Evolutionary conservation across 2,329 filamentous ascomycete genomes (phyloP), one percentile per base, ranked within the genome.

Genomic region (Emergomyces pasteurianus): DNA sequence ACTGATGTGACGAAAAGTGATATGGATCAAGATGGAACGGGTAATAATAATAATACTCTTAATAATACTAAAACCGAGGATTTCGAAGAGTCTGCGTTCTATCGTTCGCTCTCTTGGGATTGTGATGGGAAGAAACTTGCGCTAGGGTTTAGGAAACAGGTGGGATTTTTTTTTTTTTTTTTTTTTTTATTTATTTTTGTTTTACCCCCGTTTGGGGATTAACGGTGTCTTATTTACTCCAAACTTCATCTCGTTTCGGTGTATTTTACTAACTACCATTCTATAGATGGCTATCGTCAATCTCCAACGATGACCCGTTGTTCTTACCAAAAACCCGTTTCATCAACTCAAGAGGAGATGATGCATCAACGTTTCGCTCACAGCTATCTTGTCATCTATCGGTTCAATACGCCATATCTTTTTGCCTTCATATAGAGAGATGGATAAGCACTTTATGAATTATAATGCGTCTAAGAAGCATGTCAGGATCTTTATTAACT

Each of bases 81-180:
- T n/a, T 66, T 75, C 21, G 74, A 76, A 14, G 66, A 67, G 16
- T 60, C 66, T 10, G 62, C 69, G 21, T 68, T 69, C 10, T 72
- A 77, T 63, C 72, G 77, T 54, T 72, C 74, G 34, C 69, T 83
- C 58, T 75, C 74, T 36, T 83, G 81, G 81, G 80, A 81, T 67
- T 73, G 73, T 14, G 78, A 82, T 67, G 79, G 80, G n/a, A 79
- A 79, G 66, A 80, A 76, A 65, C 71, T 83, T 61, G 78, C 77
- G 1, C 79, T 80, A 66, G 78, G 77, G 31, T 74, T 79, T 61
- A 76, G 75, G 36, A 76, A 74, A 63, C 76, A 80, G 75, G 79
- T 81, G 71, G 47, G 72, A 56, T 60, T 16, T 12, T 21, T 58
- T 60, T 16, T 12, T 21, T 36, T 54, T 47, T 28, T n/a, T 3